Percentiles rank a stretch among this genome's conserved stretches.
These are phyloP conservation scores for Dalechampia spathulata DNA, from an alignment of 441 rosid species.

Conservation along the genomic window DNA sequence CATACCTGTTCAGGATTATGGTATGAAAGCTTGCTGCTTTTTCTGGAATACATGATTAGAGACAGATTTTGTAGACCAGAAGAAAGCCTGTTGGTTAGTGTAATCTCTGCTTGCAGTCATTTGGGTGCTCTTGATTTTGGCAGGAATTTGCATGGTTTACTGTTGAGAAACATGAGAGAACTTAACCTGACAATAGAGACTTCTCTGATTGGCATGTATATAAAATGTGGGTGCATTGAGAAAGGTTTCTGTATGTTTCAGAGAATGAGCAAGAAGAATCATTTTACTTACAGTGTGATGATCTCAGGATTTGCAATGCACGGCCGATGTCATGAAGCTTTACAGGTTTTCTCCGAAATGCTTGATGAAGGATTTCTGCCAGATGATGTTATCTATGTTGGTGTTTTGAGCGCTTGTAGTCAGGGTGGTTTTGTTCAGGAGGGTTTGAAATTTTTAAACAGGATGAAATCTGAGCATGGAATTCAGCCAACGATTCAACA, in stretches of 20 bases:
- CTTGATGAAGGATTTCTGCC: constrained; percentile 33
- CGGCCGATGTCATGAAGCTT: constrained; percentile 43
- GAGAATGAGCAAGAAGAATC: constrained; percentile 36
- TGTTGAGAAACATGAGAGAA: constrained; percentile 33
- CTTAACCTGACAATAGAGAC: constrained; percentile 44
- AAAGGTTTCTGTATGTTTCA: constrained; percentile 45
- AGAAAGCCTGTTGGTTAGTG: constrained; percentile 48
- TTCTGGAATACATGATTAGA: constrained; percentile 26
- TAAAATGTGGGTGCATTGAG: constrained; percentile 53
- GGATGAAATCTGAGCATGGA: constrained; percentile 43
- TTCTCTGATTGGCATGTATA: constrained; percentile 64
- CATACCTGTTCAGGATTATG: constrained; percentile 30
- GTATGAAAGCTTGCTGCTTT: constrained; percentile 37
- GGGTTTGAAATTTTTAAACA: constrained; percentile 30
- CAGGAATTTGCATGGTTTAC: constrained; percentile 40
- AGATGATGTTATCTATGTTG: constrained; percentile 47
- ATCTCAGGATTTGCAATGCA: constrained; percentile 57
- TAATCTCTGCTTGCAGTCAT: constrained; percentile 51
- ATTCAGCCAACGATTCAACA: constrained; percentile 57
- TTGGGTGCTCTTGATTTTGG: constrained; percentile 54
- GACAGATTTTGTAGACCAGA: constrained; percentile 47
- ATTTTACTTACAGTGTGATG: constrained; percentile 57
- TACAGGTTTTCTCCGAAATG: constrained; percentile 41
- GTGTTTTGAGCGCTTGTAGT: constrained; percentile 57
- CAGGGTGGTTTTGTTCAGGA: constrained; percentile 57